Evolutionary conservation across 2,329 filamentous ascomycete species (phyloP), one percentile per base, ranked within the genome.

Genomic region (Calonectria pteridis): DNA sequence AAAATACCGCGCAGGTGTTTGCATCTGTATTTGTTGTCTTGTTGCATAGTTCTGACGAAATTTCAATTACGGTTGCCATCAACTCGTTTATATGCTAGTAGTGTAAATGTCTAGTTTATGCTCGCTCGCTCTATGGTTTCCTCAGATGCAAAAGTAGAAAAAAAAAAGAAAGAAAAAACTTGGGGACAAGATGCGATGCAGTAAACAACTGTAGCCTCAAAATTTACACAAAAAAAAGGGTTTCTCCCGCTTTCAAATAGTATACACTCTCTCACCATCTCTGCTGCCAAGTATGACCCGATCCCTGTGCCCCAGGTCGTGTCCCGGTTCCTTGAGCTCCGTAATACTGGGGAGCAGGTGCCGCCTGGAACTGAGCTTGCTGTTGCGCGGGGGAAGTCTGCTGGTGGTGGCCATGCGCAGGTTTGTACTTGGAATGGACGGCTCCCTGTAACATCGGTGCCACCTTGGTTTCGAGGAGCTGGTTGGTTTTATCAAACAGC

Each of bases 401-500:
- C 55, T 59, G 51, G 28, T 46, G 43, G 10, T 46, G 64, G 50
- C 43, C 73, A 20, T 58, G 31, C 4, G 18, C 68, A 29, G 73
- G 76, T 35, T 71, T 73, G 59, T 77, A 62, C 23, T 58, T 73
- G n/a, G 59, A 31, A n/a, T 70, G 67, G 18, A 50, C 51, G 10
- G 66, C 75, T 4, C 75, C 75, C 51, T 83, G 82, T 58, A 82
- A 66, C 50, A 83, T 81, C 4, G 81, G 77, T 28, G 81, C 83
- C 55, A 84, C 73, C 40, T 78, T 83, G 59, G 77, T 83, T 74
- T 85, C 84, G 28, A 85, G 73, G 16, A 80, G 81, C 58, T 83
- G 79, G 29, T 81, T 81, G 31, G 83, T 84, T 77, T 83, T 85
- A 65, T 80, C 82, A 16, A 85, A 64, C 80, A 83, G 84, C 68